Evolutionary conservation across 2,329 filamentous ascomycete genomes (phyloP), one percentile per base, ranked within the genome.

Genomic region (Sarocladiaceae sp.): DNA sequence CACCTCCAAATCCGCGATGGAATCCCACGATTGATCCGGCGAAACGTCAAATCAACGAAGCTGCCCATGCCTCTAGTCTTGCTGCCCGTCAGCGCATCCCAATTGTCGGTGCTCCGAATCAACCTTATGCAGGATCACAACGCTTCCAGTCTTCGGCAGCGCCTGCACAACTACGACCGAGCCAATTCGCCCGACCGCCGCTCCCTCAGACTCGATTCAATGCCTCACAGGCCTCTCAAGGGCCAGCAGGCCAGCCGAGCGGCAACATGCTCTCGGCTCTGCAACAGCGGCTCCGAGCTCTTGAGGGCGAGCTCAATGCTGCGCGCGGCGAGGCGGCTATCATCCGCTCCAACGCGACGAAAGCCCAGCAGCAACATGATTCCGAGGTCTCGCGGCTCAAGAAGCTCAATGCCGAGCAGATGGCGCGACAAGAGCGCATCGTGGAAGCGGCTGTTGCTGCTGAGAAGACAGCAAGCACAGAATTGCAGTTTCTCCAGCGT

Each of bases 321-420:
- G 87, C 88, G 59, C 74, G 80, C 17, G 89, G 89, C 48, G 88
- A 92, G 64, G 83, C 84, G 25, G 78, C 86, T 49, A 90, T 92
- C 55, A 76, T 92, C n/a, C 82, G 89, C 29, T 79, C 80, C 54
- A 89, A 88, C 54, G 77, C 83, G 36, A 79, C 85, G 48, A 86
- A 82, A 59, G 71, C 76, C 0, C 73, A 75, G 15, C 79, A 81
- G 50, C 78, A 84, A 44, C 81, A 86, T 60, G 82, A 88, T 48
- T 76, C 78, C 22, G 78, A 85, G 59, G 66, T 92, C 22, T 69
- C 75, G 18, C 75, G 78, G 5, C 70, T 89, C 52, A 83, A 82
- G 59, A 84, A 84, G 57, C 68, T 80, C 55, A 82, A 84, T 58
- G 77, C 77, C 1, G 86, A 90, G 49, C 80, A 86, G 56, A 53